Percentiles rank a stretch among this genome's conserved stretches.
These are phyloP conservation scores for Ilex paraguariensis DNA, from an alignment of 305 asterid species.

Conservation along the genomic window DNA sequence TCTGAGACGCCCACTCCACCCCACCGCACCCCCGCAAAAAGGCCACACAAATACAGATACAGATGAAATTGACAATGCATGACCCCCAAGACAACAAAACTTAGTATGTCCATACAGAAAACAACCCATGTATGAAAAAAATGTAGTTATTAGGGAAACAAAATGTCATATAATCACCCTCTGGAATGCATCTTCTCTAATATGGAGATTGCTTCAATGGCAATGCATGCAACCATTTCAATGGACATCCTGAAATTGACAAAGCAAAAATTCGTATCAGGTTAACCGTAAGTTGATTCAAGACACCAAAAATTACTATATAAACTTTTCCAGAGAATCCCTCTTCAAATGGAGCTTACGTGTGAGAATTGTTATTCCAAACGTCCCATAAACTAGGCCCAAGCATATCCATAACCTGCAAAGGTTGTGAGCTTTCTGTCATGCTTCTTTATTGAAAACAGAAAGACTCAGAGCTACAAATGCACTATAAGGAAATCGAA, in stretches of 20 bases:
- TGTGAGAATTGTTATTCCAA: slow-evolving; percentile 68
- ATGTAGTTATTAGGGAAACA: neutral
- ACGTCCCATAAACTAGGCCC: slow-evolving; percentile 85
- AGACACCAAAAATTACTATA: no score
- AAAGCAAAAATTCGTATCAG: neutral
- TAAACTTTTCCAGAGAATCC: no score
- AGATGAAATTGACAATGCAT: no score
- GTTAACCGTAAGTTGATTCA: no score
- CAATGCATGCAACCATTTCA: slow-evolving; percentile 89
- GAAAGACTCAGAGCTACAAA: neutral
- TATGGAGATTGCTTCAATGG: slow-evolving; percentile 79
- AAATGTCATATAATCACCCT: slow-evolving; percentile 43
- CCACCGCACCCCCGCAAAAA: no score
- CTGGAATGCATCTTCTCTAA: slow-evolving; percentile 70
- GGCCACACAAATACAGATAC: no score
- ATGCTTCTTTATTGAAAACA: neutral
- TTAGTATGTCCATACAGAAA: no score
- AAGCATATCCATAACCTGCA: slow-evolving; percentile 85
- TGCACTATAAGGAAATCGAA: no score
- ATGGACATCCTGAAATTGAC: slow-evolving; percentile 55
- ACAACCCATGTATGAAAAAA: no score
- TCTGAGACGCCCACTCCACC: no score
- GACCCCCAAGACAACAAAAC: no score
- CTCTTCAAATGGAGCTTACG: slow-evolving; percentile 30
- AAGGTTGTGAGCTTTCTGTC: slow-evolving; percentile 15